Base-by-base conservation (phyloP, 805 yeast species). In the Tetrapisispora pingtungensis region DNA sequence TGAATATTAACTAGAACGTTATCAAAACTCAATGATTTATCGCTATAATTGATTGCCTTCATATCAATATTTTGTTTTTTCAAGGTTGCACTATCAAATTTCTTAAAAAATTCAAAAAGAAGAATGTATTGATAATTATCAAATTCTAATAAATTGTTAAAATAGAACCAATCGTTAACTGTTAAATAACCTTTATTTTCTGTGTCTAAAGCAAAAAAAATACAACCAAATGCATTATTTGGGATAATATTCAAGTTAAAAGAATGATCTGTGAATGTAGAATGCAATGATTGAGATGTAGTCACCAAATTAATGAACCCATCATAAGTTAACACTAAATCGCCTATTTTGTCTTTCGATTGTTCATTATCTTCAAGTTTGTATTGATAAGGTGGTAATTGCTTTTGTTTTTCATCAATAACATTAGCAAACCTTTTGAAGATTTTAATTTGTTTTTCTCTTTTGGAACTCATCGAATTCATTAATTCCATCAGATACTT, bases 201-300 rank as follows among this genome's bases (percentile, higher is more conserved):
- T 46, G 76, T 76, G 65, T 90, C 97, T 14, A 95, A 86, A 24
- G 87, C 78, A 45, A 83, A 70, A 59, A 84, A 90, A 40, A 90
- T 77, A 48, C 89, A 72, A 6, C 83, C 84, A 61, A 77, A 78
- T 4, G 83, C 73, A 50, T 78, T 71, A 12, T 75, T 66, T 14
- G 79, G 72, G 42, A 80, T 71, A 51, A 71, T 71, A 50, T 73
- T 72, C 52, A 75, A 71, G 56, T 74, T 73, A 41, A 58, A 66
- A 0, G 62, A 57, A 45, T 66, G 69, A 42, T 66, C 68, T 3
- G 67, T 57, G 33, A 62, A 61, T 30, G 56, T 57, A 1, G 62
- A 47, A 39, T 57, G 57, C 18, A 61, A 36, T 19, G 54, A 49
- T 31, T 53, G 55, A 0, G 66, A 62, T 43, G 54, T 59, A 0